A percentile compares a stretch with the other conserved stretches of the same genome.
Conservation (phyloP, 495 filamentous ascomycete species). For the Neurospora intermedia region DNA sequence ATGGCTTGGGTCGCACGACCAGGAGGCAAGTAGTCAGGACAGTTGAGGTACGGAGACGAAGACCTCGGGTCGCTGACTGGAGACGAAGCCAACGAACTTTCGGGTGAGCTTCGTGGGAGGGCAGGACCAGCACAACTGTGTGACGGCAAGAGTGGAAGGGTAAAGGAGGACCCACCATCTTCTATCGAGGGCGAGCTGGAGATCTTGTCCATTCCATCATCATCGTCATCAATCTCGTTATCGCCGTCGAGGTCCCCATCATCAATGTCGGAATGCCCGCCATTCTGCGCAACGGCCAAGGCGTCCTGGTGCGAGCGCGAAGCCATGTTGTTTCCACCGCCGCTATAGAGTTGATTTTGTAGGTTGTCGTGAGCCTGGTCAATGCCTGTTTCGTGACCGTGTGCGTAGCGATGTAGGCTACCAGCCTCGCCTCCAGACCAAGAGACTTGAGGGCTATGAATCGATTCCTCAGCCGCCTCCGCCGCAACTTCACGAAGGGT, state of each 20-base stretch:
- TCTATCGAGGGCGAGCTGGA: slow-evolving; percentile 97
- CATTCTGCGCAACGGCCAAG: slow-evolving; percentile 44
- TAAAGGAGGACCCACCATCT: slow-evolving; percentile 68
- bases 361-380: slow-evolving; percentile 36
- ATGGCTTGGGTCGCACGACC: slow-evolving; percentile 21
- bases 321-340: slow-evolving; percentile 22
- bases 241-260: slow-evolving; percentile 59
- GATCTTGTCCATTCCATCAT: slow-evolving; percentile 94
- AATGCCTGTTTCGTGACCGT: slow-evolving; percentile 35
- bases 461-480: slow-evolving; percentile 57
- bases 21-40: slow-evolving; percentile 36
- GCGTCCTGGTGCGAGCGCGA: slow-evolving; percentile 37
- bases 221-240: slow-evolving; percentile 62
- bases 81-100: slow-evolving; percentile 17
- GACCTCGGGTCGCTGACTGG: slow-evolving; percentile 27
- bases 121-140: slow-evolving; percentile 28
- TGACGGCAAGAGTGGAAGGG: slow-evolving; percentile 25
- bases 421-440: slow-evolving; percentile 40
- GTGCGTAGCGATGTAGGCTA: slow-evolving; percentile 40
- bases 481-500: slow-evolving; percentile 69
- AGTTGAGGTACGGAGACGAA: slow-evolving; percentile 44
- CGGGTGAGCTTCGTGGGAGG: slow-evolving; percentile 18
- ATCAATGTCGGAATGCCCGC: slow-evolving; percentile 46
- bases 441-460: slow-evolving; percentile 40
- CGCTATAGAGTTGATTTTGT: slow-evolving; percentile 4